These are phyloP conservation scores for Fusarium chuoi DNA, from an alignment of 2,329 filamentous ascomycete species.

Conservation along the genomic window DNA sequence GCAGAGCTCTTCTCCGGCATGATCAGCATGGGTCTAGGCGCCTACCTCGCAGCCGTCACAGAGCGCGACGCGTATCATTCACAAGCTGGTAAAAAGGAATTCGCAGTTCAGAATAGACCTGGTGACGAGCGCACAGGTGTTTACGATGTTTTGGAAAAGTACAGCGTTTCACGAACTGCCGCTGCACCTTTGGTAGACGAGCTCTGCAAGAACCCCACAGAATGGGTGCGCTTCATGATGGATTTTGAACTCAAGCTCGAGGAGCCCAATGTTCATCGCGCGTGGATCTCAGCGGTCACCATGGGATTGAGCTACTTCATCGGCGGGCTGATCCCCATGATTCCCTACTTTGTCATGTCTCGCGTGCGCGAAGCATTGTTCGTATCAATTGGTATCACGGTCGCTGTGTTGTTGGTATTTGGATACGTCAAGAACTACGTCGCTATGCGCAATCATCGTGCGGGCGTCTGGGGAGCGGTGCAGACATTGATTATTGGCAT, in stretches of 20 bases:
- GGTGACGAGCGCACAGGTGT: conserved; percentile 59
- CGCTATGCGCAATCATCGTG: conserved; percentile 60
- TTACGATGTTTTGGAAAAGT: conserved; percentile 62
- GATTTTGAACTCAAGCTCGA: conserved; percentile 65
- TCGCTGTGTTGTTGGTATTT: conserved; percentile 69
- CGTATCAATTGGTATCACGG: conserved; percentile 69
- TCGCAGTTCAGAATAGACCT: conserved; percentile 56
- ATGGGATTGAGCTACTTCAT: conserved; percentile 77
- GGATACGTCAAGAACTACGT: conserved; percentile 73
- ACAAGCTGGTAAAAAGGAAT: conserved; percentile 57
- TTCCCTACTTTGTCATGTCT: conserved; percentile 73
- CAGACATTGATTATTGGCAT: conserved; percentile 74
- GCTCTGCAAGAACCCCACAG: conserved; percentile 58
- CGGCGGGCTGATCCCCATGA: conserved; percentile 75
- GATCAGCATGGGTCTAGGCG: conserved; percentile 82
- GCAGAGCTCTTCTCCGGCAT: conserved; percentile 80
- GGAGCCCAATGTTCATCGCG: conserved; percentile 54
- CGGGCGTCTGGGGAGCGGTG: conserved; percentile 67
- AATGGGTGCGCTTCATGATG: conserved; percentile 69
- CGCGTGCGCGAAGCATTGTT: conserved; percentile 62
- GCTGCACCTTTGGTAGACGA: conserved; percentile 60
- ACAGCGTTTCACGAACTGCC: conserved; percentile 57
- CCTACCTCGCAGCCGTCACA: conserved; percentile 73
- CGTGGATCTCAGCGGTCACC: conserved; percentile 69
- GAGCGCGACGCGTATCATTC: conserved; percentile 63